Evolutionary conservation across 2,329 filamentous ascomycete species (phyloP), one percentile per base, ranked within the genome.

Genomic region (Neonectria punicea): DNA sequence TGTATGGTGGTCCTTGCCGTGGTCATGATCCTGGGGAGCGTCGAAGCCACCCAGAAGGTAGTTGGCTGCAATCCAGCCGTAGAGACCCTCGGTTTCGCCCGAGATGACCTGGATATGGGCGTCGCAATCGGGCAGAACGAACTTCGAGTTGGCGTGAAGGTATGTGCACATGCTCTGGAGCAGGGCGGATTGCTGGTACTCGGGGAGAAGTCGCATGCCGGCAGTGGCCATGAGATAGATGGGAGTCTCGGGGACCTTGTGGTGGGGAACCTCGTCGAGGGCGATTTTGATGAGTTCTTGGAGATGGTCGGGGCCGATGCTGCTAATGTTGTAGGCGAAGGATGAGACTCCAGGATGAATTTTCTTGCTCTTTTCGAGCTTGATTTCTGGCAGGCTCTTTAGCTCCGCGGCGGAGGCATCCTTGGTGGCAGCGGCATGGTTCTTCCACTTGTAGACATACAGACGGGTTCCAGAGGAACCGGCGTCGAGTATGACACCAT

Each of bases 41-140:
- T 98, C 92, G 73, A 99, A 98, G 4, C 94, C 93, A 30, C 94
- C 95, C 1, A 99, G 85, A 32, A 99, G 82, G 75, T 99, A 99
- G 76, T 99, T 99, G 58, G 95, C 93, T 8, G 97, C 95, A 72
- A 99, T 92, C 96, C 96, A 99, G 43, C 96, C 96, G 74, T 98
- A 99, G 32, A 99, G 80, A 3, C 94, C 96, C 79, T 99, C 96
- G 0, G 96, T 98, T 79, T 97, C 94, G 47, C 96, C 96, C 0
- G 94, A 89, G 67, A 99, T 99, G 34, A 98, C 93, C 78, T 98
- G 94, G 16, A 99, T 91, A 75, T 98, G 93, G 43, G 93, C 80
- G 65, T 87, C 87, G 82, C 96, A 99, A 77, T 98, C 93, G n/a
- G 94, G 93, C 1, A 99, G 84, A 57, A 91, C 87, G 74, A 99